These are phyloP conservation scores for Salmacisia buchloeana DNA, from an alignment of 1,284 basidiomycete genomes.

Conservation along the genomic window DNA sequence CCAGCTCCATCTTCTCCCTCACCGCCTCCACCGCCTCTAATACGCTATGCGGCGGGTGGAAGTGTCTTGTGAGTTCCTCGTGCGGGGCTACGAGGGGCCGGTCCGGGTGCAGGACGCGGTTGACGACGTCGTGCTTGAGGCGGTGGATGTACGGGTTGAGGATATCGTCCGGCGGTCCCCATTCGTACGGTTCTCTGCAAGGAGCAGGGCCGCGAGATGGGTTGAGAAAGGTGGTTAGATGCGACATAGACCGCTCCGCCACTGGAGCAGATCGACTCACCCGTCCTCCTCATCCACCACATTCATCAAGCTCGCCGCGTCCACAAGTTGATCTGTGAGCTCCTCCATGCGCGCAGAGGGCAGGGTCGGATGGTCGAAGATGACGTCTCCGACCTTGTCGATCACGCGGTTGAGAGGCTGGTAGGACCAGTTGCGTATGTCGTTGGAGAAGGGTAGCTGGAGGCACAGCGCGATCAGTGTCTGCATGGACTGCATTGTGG, in stretches of 20 bases:
- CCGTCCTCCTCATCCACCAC: constrained; percentile 62
- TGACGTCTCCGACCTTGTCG: constrained; percentile 67
- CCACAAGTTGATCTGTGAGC: constrained; percentile 79
- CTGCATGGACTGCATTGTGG: not conserved
- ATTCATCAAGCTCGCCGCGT: constrained; percentile 72
- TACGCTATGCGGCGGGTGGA: constrained; percentile 2
- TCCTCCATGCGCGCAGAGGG: constrained; percentile 72
- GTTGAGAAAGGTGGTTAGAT: constrained; percentile 13
- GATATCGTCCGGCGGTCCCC: not conserved
- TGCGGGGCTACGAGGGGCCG: not conserved
- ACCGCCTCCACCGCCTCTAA: not conserved
- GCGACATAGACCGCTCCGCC: constrained; percentile 9
- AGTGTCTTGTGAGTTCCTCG: not conserved
- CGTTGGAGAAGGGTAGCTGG: constrained; percentile 90
- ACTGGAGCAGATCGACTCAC: constrained; percentile 51
- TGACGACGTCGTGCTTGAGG: not conserved
- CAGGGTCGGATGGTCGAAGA: constrained; percentile 72
- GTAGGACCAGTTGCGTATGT: constrained; percentile 79
- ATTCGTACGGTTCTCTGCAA: constrained; percentile 9
- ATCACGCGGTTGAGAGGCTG: constrained; percentile 71
- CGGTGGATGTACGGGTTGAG: constrained; percentile 10
- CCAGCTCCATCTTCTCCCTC: not conserved
- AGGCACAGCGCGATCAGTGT: constrained; percentile 10
- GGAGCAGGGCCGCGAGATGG: constrained; percentile 6
- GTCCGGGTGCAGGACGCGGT: not conserved